Conservation (phyloP, 140 eudicot species). For the Anethum foeniculum region DNA sequence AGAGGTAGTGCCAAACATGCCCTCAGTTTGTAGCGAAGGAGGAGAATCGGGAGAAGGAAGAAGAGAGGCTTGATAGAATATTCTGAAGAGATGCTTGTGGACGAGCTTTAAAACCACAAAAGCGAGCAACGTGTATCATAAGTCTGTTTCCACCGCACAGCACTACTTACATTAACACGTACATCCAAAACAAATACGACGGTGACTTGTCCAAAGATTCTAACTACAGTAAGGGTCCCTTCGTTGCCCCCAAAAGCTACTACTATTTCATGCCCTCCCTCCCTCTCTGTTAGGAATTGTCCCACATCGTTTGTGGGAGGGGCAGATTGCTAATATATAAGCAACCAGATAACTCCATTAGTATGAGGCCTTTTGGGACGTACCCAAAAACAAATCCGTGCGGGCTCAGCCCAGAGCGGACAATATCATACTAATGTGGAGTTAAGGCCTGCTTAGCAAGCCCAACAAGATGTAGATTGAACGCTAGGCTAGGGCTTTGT, state of each 20-base stretch:
- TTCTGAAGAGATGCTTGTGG: neutral
- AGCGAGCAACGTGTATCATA: neutral
- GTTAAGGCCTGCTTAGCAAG: no score
- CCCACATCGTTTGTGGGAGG: no score
- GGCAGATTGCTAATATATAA: no score
- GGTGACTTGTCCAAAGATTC: neutral
- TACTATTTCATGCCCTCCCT: neutral
- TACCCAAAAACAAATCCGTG: no score
- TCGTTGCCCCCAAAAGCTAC: conserved; percentile 4
- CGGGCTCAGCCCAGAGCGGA: no score
- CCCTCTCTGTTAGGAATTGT: no score
- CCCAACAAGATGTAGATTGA: no score
- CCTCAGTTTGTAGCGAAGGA: neutral
- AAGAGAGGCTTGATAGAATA: neutral
- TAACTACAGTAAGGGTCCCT: neutral
- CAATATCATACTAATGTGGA: no score
- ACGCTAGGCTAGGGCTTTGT: no score
- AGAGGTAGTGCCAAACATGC: neutral
- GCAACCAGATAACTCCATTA: no score
- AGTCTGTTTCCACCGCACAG: conserved; percentile 3
- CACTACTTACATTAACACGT: neutral
- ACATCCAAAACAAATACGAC: neutral
- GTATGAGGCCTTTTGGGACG: no score
- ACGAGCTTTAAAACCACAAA: neutral
- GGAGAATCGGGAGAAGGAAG: neutral